Evolutionary conservation across 208 protist species (phyloP).

Genomic region (Vickermania spadyakhi): DNA sequence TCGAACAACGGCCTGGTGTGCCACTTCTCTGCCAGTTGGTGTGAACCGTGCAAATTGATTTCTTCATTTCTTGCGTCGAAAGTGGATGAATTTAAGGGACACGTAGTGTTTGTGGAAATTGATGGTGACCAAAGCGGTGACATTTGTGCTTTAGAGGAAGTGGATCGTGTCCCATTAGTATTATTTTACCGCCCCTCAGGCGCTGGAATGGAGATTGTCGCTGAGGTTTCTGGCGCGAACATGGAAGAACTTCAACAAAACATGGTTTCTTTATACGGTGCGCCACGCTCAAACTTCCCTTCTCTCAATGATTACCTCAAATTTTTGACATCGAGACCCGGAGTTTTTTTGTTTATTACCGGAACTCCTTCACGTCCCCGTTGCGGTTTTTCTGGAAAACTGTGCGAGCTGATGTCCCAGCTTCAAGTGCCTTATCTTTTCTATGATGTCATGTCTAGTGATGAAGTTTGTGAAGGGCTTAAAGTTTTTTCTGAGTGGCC

Average conservation of each 20-base stretch:
- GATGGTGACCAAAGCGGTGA: constrained; percentile 51
- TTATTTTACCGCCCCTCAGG: constrained; percentile 67
- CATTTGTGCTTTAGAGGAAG: constrained; percentile 63
- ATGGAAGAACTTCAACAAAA: constrained; percentile 70
- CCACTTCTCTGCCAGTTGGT: constrained; percentile 88
- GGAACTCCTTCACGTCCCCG: constrained; percentile 80
- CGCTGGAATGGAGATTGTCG: constrained; percentile 51
- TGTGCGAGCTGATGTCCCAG: constrained; percentile 71
- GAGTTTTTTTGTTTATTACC: constrained; percentile 89
- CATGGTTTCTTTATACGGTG: constrained; percentile 61
- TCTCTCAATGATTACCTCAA: constrained; percentile 74
- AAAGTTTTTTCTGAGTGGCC: constrained; percentile 90
- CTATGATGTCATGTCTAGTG: constrained; percentile 89
- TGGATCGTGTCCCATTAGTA: constrained; percentile 85
- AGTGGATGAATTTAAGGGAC: constrained; percentile 24
- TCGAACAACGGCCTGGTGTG: constrained; percentile 75
- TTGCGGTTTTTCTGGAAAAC: constrained; percentile 84
- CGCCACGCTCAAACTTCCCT: constrained; percentile 33
- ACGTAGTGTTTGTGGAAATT: constrained; percentile 72
- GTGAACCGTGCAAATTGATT: constrained; percentile 77
- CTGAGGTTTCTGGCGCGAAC: constrained; percentile 72
- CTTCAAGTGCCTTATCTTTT: constrained; percentile 55
- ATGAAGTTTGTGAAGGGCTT: constrained; percentile 83
- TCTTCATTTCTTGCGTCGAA: constrained; percentile 32
- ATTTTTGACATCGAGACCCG: constrained; percentile 64